phyloP scores from a whole-genome alignment of 257 asterid genomes.

The Nemophila menziesii region DNA sequence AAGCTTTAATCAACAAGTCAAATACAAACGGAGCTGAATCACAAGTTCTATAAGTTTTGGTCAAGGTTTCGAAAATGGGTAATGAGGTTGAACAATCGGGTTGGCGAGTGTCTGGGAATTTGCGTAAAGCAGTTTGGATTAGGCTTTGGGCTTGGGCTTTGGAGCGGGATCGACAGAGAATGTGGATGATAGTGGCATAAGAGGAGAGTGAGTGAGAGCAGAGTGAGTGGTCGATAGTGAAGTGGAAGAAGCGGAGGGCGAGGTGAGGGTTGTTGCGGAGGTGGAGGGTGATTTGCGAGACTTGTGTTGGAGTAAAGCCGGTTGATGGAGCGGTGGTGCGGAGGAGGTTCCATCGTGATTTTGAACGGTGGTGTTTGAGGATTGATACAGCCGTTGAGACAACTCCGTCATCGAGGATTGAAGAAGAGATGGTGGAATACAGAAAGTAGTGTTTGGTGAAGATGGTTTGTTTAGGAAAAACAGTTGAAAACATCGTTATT shows the following conservation, averaged over 20 bases:
- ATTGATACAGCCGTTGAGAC: slow-evolving; percentile 60
- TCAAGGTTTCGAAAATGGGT: slow-evolving; percentile 43
- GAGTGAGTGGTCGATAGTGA: slow-evolving; percentile 53
- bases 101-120: slow-evolving; percentile 25
- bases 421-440: slow-evolving; percentile 22
- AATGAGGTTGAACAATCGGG: slow-evolving; percentile 14
- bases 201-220: slow-evolving; percentile 58
- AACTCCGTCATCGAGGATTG: slow-evolving; percentile 20
- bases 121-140: slow-evolving; percentile 47
- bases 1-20: slow-evolving; percentile 58
- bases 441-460: slow-evolving; percentile 3
- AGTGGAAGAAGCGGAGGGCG: slow-evolving; percentile 49
- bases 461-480: slow-evolving; percentile 6
- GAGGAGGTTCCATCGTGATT: slow-evolving; percentile 77
- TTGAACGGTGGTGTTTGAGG: slow-evolving; percentile 86
- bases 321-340: slow-evolving; percentile 34
- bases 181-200: slow-evolving; percentile 60
- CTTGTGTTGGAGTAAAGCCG: slow-evolving; percentile 50
- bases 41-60: slow-evolving; percentile 51
- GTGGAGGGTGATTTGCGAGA: slow-evolving; percentile 47
- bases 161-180: slow-evolving; percentile 60
- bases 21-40: slow-evolving; percentile 90
- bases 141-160: slow-evolving; percentile 36
- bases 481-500: slow-evolving; percentile 19
- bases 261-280: slow-evolving; percentile 65